phyloP scores from a whole-genome alignment of 225 moss, liverwort and hornwort species.

The Pleurozium schreberi region DNA sequence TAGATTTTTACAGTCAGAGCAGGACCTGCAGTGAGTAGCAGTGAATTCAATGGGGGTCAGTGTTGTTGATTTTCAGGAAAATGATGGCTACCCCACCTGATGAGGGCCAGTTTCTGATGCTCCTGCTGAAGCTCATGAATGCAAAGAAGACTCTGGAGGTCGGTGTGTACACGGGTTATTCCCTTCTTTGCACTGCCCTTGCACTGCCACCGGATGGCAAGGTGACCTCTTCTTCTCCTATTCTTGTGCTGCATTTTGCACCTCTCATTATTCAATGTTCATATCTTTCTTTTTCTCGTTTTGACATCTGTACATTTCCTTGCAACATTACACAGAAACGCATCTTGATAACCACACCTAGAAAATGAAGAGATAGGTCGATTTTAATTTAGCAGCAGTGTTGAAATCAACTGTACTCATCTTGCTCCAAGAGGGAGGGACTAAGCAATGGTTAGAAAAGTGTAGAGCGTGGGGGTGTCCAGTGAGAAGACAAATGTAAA shows the following conservation, averaged over 20 bases:
- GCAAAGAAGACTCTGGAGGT: slow-evolving; percentile 84
- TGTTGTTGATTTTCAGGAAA: slow-evolving; percentile 28
- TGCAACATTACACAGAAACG: not conserved
- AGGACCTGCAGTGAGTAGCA: not conserved
- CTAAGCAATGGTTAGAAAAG: not conserved
- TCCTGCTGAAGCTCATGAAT: slow-evolving; percentile 76
- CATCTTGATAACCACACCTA: not conserved
- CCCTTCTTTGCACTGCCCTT: slow-evolving; percentile 79
- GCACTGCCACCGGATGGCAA: slow-evolving; percentile 80
- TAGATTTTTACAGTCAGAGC: not conserved
- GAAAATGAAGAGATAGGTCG: too few relatives aligned
- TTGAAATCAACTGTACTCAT: not conserved
- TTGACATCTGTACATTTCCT: not conserved
- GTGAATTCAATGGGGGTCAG: not conserved
- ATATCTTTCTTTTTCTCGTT: not conserved
- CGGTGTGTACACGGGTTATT: slow-evolving; percentile 90
- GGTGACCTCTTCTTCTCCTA: slow-evolving; percentile 13
- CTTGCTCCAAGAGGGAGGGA: not conserved
- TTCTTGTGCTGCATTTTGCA: not conserved
- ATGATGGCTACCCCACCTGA: slow-evolving; percentile 84
- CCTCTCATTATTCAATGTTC: not conserved
- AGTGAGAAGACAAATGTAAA: not conserved
- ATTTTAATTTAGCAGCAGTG: not conserved
- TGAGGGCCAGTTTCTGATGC: slow-evolving; percentile 79
- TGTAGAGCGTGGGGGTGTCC: not conserved